A percentile compares a stretch with the other conserved stretches of the same genome.
These are phyloP conservation scores for Hippophae rhamnoides DNA, from an alignment of 306 rosid genomes.

Conservation along the genomic window DNA sequence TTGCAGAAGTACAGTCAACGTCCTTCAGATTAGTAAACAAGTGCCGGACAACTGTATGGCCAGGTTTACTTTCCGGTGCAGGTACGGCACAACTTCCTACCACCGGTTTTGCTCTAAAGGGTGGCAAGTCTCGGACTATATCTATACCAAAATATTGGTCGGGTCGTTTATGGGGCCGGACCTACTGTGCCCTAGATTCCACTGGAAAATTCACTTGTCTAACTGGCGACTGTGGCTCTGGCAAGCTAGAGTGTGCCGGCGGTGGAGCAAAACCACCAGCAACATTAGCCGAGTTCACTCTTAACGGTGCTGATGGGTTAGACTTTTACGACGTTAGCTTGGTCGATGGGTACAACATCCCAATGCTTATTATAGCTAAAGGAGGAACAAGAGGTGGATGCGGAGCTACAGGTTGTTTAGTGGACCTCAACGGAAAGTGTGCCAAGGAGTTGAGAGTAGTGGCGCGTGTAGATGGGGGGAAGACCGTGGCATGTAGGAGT, in stretches of 20 bases:
- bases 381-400: constrained; percentile 75
- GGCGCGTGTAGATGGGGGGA: constrained; percentile 28
- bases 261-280: constrained; percentile 88
- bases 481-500: constrained; percentile 75
- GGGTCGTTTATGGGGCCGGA: constrained; percentile 87
- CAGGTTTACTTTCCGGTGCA: constrained; percentile 83
- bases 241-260: constrained; percentile 52
- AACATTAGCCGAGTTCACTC: constrained; percentile 80
- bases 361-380: constrained; percentile 62
- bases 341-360: constrained; percentile 90
- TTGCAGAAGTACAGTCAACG: constrained; percentile 51
- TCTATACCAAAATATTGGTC: constrained; percentile 68
- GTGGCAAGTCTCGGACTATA: constrained; percentile 47
- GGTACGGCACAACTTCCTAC: constrained; percentile 56
- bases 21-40: constrained; percentile 71
- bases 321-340: constrained; percentile 94
- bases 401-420: constrained; percentile 74
- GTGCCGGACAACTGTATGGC: constrained; percentile 82
- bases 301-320: constrained; percentile 69
- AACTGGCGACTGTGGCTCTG: constrained; percentile 87
- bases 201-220: constrained; percentile 57
- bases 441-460: constrained; percentile 42
- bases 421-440: constrained; percentile 69
- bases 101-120: constrained; percentile 59
- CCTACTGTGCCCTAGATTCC: constrained; percentile 48